A percentile compares a stretch with the other conserved stretches of the same genome.
Conservation (phyloP, 2,329 filamentous ascomycete species). For the Phialemoniopsis sp. region DNA sequence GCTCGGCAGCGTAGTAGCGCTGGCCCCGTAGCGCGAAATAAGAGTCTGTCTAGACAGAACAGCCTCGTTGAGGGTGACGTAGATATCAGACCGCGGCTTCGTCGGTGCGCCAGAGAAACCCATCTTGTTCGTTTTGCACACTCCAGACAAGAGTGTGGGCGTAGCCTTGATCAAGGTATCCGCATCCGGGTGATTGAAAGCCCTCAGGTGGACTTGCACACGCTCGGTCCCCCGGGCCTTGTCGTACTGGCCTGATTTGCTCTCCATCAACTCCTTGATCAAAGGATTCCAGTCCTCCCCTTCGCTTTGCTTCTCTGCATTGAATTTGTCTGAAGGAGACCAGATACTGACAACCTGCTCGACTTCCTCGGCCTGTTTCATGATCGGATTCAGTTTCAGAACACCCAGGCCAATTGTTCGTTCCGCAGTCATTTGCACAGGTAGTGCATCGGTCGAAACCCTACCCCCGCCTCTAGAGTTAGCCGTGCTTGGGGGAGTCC, state of each 20-base stretch:
- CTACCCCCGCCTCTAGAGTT: slow-evolving; percentile 34
- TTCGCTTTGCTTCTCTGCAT: slow-evolving; percentile 52
- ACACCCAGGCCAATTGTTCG: slow-evolving; percentile 75
- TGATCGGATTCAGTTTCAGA: slow-evolving; percentile 68
- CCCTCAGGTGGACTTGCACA: slow-evolving; percentile 73
- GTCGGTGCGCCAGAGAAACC: slow-evolving; percentile 91
- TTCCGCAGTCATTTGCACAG: slow-evolving; percentile 47
- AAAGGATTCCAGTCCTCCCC: slow-evolving; percentile 69
- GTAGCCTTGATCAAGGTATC: slow-evolving; percentile 80
- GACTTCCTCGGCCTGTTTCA: slow-evolving; percentile 66
- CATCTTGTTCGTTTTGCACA: slow-evolving; percentile 80
- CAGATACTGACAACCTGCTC: slow-evolving; percentile 78
- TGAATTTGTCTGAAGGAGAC: slow-evolving; percentile 55
- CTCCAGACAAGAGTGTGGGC: slow-evolving; percentile 79
- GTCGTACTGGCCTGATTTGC: slow-evolving; percentile 68
- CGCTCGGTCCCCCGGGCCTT: slow-evolving; percentile 70
- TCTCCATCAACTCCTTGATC: slow-evolving; percentile 69
- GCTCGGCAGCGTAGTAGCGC: slow-evolving; percentile 64
- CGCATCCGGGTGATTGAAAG: slow-evolving; percentile 74
- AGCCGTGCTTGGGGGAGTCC: slow-evolving; percentile 49
- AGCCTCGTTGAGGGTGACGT: slow-evolving; percentile 78
- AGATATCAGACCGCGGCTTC: slow-evolving; percentile 88
- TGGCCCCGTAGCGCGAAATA: slow-evolving; percentile 65
- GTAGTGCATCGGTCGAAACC: slow-evolving; percentile 7
- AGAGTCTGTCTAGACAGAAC: slow-evolving; percentile 73